Conservation (phyloP, 257 asterid species). For the Salvia miltiorrhiza region DNA sequence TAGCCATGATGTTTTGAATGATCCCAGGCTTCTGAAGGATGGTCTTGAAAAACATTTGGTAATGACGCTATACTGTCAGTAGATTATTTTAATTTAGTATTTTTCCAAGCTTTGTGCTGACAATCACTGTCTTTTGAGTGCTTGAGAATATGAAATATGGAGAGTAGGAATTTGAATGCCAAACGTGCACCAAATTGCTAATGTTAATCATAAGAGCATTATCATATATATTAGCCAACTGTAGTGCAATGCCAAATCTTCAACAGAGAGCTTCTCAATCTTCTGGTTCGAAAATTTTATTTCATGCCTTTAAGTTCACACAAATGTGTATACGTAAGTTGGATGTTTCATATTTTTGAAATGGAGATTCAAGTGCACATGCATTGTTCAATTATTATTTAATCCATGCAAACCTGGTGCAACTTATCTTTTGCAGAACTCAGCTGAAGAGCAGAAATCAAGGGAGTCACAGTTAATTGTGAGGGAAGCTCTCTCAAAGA, state of each 20-base stretch:
- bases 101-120: constrained; percentile 4
- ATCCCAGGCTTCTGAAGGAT: constrained; percentile 91
- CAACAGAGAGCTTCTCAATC: background rate
- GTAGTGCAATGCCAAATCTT: background rate
- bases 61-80: constrained; percentile 18
- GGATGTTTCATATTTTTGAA: background rate
- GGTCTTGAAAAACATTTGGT: constrained; percentile 47
- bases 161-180: constrained; percentile 4
- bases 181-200: background rate
- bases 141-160: background rate
- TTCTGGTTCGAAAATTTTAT: background rate
- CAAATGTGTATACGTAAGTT: background rate
- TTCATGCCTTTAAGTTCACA: constrained; percentile 4
- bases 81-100: constrained; percentile 2
- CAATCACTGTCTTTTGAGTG: constrained; percentile 7
- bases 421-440: constrained; percentile 48
- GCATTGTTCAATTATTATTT: background rate
- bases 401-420: constrained; percentile 21
- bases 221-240: background rate
- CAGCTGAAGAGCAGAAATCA: constrained; percentile 45
- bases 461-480: constrained; percentile 69
- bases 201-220: background rate
- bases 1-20: constrained; percentile 93
- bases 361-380: constrained; percentile 2
- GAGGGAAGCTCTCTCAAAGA: constrained; percentile 85